Evolutionary conservation across 345 rosid genomes (phyloP).

Genomic region (Nasturtium officinale): DNA sequence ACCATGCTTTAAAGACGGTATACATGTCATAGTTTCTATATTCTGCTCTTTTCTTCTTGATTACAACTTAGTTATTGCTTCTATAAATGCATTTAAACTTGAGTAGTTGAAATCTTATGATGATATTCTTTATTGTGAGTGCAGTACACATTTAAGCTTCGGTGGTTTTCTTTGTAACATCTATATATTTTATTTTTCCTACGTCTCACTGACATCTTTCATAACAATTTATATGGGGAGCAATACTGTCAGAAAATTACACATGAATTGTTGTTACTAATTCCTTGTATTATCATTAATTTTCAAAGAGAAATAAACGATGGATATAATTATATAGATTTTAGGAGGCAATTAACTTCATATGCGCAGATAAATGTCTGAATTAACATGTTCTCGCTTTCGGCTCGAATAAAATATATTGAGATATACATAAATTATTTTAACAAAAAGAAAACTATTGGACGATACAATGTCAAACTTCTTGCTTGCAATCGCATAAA

Average conservation of each 20-base stretch:
- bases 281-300: neutral
- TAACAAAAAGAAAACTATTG: neutral
- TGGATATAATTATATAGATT: neutral
- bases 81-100: constrained; percentile 38
- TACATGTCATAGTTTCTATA: constrained; percentile 16
- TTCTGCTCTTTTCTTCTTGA: constrained; percentile 11
- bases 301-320: neutral
- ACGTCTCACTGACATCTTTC: constrained; percentile 33
- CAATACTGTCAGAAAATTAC: constrained; percentile 30
- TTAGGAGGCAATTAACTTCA: neutral
- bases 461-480: neutral
- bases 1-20: constrained; percentile 27
- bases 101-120: constrained; percentile 43
- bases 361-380: neutral
- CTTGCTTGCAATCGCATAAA: neutral
- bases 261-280: neutral
- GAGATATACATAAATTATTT: no score
- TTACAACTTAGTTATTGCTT: constrained; percentile 30
- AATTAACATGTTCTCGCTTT: neutral
- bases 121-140: constrained; percentile 39
- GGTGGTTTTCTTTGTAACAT: constrained; percentile 17
- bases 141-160: constrained; percentile 38
- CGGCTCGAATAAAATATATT: no score
- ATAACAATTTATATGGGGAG: constrained; percentile 37
- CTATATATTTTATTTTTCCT: neutral